Percentiles rank a stretch among this genome's conserved stretches.
Evolutionary conservation across 176 grass and related monocot species (phyloP).

Genomic region (Urochloa ruziziensis): DNA sequence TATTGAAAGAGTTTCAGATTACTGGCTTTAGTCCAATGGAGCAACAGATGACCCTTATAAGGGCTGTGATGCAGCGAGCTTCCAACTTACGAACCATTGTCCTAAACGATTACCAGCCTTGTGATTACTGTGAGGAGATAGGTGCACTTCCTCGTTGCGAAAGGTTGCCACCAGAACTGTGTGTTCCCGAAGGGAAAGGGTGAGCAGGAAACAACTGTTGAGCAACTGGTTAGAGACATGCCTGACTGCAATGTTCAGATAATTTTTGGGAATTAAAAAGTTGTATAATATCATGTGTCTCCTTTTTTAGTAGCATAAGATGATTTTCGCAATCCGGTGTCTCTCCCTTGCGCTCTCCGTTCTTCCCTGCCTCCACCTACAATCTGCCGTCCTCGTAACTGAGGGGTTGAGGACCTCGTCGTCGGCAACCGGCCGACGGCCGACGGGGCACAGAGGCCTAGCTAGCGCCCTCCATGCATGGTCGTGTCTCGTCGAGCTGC

Average conservation of each 20-base stretch:
- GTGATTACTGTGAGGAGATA: not conserved
- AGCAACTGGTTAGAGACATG: not conserved
- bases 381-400: too few species aligned
- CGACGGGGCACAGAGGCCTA: too few species aligned
- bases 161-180: not conserved
- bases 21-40: conserved; percentile 8
- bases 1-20: not conserved
- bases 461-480: too few species aligned
- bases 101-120: not conserved
- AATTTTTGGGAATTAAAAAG: not conserved
- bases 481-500: too few species aligned
- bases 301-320: too few species aligned
- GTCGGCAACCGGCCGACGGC: too few species aligned
- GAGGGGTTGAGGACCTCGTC: too few species aligned
- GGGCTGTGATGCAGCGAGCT: conserved; percentile 7
- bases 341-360: too few species aligned
- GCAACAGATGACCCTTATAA: conserved; percentile 1
- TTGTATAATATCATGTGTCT: too few species aligned
- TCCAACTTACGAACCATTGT: not conserved
- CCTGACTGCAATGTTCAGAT: not conserved
- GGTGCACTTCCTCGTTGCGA: not conserved
- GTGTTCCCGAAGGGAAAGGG: not conserved
- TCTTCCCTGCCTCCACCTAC: too few species aligned
- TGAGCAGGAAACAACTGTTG: not conserved
- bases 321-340: too few species aligned